phyloP scores from a whole-genome alignment of 345 rosid genomes.

The Populus deltoides region DNA sequence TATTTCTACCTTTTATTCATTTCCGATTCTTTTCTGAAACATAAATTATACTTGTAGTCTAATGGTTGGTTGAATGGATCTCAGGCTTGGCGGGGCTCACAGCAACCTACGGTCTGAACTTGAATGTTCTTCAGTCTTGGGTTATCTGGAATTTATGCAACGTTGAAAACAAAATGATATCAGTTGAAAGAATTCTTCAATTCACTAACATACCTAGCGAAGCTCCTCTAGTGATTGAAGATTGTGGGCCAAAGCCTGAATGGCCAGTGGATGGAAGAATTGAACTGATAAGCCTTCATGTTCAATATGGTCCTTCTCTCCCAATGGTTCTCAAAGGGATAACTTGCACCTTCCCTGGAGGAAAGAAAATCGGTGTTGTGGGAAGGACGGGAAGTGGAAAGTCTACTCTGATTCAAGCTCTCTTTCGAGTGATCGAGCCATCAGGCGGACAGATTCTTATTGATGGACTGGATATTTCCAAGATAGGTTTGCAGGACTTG shows the following conservation, averaged over 20 bases:
- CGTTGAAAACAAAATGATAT: slow-evolving; percentile 78
- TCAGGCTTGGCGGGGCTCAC: slow-evolving; percentile 68
- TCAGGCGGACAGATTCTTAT: slow-evolving; percentile 49
- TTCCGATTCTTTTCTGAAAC: background rate
- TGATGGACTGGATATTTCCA: slow-evolving; percentile 49
- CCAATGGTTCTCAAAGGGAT: slow-evolving; percentile 65
- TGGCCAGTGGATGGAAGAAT: slow-evolving; percentile 60
- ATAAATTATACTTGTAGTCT: background rate
- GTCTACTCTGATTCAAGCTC: slow-evolving; percentile 59
- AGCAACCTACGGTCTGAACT: slow-evolving; percentile 60
- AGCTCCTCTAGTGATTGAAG: slow-evolving; percentile 48
- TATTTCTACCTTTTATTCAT: background rate
- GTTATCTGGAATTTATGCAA: slow-evolving; percentile 74
- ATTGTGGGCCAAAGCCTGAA: slow-evolving; percentile 34
- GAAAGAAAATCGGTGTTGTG: slow-evolving; percentile 72
- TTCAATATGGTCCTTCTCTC: slow-evolving; percentile 48
- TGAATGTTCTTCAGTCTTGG: slow-evolving; percentile 76
- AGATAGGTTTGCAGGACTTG: slow-evolving; percentile 60
- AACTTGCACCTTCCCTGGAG: slow-evolving; percentile 62
- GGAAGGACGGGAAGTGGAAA: slow-evolving; percentile 93
- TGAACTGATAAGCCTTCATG: slow-evolving; percentile 47
- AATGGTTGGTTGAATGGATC: slow-evolving; percentile 11
- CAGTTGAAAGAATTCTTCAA: slow-evolving; percentile 69
- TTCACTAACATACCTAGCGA: slow-evolving; percentile 53
- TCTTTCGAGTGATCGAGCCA: slow-evolving; percentile 62